Base-by-base conservation (phyloP, 768 basidiomycete genomes). In the Boletus pseudopeckii region DNA sequence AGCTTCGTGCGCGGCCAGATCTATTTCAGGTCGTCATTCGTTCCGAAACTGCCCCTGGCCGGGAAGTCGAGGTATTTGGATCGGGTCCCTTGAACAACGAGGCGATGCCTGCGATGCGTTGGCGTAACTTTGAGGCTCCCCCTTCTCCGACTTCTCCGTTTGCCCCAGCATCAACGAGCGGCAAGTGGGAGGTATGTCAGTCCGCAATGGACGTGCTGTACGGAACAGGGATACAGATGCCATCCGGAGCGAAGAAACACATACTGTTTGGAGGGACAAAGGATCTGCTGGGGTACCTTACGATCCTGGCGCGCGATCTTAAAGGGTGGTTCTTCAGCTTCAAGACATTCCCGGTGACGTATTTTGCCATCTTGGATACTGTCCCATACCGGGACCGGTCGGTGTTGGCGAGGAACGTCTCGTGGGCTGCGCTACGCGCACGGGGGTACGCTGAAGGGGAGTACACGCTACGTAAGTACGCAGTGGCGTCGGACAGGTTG, bases 321-420 rank as follows among this genome's bases (percentile, higher is more conserved):
- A 8, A 5, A 11, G 60, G 49, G 22, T 60, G 58, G 59, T 65
- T 72, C 55, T 72, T 71, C 55, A 57, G 40, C 10, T 69, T 59
- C 58, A 73, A 69, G 48, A 61, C 54, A 0, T 61, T 72, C 48
- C 69, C 63, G 1, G 72, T 71, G 28, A 71, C 57, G 22, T 72
- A 68, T 45, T 62, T 72, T 48, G 64, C 68, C 5, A 69, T 72
- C 18, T 30, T 59, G 48, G 58, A 59, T 22, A 48, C 58, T 0
- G 43, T 46, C 3, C 51, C 57, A 1, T 28, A 49, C 34, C 57
- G 57, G 4, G 56, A 40, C 13, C 13, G 4, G 10, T 45, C 47
- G 7, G 37, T 45, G 13, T 36, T 57, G 28, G 28, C 28, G 8
- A 28, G 49, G 17, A 57, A 57, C 11, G 48, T 57, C 1, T 13